Evolutionary conservation across 768 basidiomycete species (phyloP).

Genomic region (Suillus brevipes): DNA sequence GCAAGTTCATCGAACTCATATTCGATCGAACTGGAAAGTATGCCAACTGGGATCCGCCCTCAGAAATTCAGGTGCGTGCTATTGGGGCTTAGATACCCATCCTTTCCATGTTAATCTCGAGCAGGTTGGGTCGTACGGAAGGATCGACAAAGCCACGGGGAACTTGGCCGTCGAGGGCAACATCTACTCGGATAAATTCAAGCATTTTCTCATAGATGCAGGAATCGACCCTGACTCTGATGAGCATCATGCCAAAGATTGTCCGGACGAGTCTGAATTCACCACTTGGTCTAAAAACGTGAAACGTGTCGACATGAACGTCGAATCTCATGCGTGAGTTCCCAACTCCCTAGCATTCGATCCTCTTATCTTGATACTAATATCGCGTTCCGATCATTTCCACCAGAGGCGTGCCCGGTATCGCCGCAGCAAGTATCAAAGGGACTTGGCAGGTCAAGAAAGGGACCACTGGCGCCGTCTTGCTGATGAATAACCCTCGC

Average conservation of each 20-base stretch:
- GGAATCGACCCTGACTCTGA: slow-evolving; percentile 1
- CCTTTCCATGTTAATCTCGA: neutral
- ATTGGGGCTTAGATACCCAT: neutral
- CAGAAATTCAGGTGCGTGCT: slow-evolving; percentile 18
- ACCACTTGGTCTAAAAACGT: slow-evolving; percentile 15
- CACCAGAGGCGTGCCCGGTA: slow-evolving; percentile 8
- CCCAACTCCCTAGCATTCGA: neutral
- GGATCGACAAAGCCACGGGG: slow-evolving; percentile 22
- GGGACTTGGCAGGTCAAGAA: slow-evolving; percentile 24
- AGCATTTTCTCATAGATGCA: neutral
- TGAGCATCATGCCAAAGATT: slow-evolving; percentile 10
- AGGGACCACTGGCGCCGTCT: slow-evolving; percentile 20
- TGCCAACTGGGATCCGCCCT: slow-evolving; percentile 31
- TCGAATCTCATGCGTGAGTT: slow-evolving; percentile 14
- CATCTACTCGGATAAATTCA: slow-evolving; percentile 6
- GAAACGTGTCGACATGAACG: slow-evolving; percentile 7
- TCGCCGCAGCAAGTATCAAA: slow-evolving; percentile 26
- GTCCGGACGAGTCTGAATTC: slow-evolving; percentile 14
- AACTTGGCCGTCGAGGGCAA: slow-evolving; percentile 24
- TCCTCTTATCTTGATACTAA: neutral
- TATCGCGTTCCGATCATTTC: neutral
- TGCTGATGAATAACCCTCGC: slow-evolving; percentile 24
- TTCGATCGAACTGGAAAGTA: slow-evolving; percentile 23
- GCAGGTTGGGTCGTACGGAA: slow-evolving; percentile 26
- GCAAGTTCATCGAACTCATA: slow-evolving; percentile 30